Conservation (phyloP, 139 green algal genomes). For the Dunaliella primolecta region DNA sequence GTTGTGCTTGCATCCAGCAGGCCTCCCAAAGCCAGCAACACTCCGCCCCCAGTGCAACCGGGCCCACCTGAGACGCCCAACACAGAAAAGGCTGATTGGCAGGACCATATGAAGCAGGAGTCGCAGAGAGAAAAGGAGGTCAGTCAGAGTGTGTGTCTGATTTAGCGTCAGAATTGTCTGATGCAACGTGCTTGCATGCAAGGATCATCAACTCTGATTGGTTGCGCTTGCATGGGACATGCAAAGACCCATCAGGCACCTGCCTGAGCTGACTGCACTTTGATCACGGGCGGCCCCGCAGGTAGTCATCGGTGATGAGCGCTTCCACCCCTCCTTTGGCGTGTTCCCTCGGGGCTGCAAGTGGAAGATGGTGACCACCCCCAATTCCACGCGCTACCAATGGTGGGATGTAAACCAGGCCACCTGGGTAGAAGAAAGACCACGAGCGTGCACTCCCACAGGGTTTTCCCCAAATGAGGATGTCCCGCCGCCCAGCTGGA, state of each 20-base stretch:
- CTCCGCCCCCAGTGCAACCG: not conserved
- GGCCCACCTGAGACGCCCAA: not conserved
- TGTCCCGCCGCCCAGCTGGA: slow-evolving; percentile 33
- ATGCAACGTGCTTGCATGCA: no score
- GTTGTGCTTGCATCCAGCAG: not conserved
- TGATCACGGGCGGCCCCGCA: no score
- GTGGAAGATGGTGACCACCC: slow-evolving; percentile 53
- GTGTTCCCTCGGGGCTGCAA: slow-evolving; percentile 68
- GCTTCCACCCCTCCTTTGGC: slow-evolving; percentile 51
- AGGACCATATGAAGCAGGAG: not conserved
- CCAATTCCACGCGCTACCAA: slow-evolving; percentile 41
- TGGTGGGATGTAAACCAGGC: slow-evolving; percentile 48
- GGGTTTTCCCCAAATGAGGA: slow-evolving; percentile 24
- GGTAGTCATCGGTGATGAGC: slow-evolving; percentile 20
- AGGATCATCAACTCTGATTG: no score
- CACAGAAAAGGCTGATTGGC: not conserved
- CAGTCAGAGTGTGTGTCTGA: no score
- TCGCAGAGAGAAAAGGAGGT: not conserved
- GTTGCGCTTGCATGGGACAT: no score
- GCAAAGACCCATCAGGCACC: no score
- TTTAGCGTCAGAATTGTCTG: no score
- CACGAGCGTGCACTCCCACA: slow-evolving; percentile 45
- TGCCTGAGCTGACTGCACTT: no score
- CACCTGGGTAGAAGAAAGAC: slow-evolving; percentile 47
- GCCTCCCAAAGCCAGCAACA: not conserved